These are phyloP conservation scores for Euptelea pleiosperma DNA, from an alignment of 164 flowering plant genomes.

Conservation along the genomic window DNA sequence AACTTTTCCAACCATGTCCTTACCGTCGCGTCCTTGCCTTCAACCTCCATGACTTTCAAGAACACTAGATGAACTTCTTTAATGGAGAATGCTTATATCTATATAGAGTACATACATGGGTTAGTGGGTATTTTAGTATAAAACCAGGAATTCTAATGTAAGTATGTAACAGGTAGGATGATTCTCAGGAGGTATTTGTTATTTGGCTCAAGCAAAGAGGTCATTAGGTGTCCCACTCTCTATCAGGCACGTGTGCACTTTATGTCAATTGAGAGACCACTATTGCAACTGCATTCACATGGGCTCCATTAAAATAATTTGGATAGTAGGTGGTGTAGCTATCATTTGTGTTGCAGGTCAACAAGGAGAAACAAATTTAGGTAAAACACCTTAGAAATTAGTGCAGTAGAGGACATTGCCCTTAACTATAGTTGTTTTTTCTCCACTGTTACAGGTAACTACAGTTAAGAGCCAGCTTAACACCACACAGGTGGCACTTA, in stretches of 20 bases:
- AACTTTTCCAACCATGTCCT: background rate
- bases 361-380: too few species aligned
- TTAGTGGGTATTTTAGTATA: background rate
- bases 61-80: background rate
- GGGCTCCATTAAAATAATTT: background rate
- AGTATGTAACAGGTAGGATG: background rate
- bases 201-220: background rate
- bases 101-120: background rate
- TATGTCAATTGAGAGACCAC: background rate
- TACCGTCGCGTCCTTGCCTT: too few species aligned
- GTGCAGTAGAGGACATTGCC: too few species aligned
- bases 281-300: conserved; percentile 6
- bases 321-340: conserved; percentile 6
- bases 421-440: too few species aligned
- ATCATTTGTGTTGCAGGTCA: background rate
- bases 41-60: too few species aligned
- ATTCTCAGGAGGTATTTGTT: background rate
- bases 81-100: background rate
- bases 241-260: conserved; percentile 1
- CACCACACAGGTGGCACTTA: too few species aligned
- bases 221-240: background rate
- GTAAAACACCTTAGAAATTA: too few species aligned
- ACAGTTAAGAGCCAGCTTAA: too few species aligned
- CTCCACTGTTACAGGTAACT: too few species aligned
- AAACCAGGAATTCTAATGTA: background rate